Conservation (phyloP, 805 yeast species). For the Saccharomyces paradoxus region DNA sequence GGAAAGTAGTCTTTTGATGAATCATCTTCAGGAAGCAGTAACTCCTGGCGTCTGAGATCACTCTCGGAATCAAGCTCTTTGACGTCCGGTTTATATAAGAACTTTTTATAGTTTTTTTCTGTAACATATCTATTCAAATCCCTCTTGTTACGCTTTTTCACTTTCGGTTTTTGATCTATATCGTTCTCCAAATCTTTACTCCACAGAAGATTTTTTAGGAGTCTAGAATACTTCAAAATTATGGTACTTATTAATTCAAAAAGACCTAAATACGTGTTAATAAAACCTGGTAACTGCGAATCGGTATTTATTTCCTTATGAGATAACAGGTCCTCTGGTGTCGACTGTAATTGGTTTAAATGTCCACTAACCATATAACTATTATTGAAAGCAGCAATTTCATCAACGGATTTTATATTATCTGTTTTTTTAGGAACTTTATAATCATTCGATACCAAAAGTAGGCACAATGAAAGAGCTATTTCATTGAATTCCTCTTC, state of each 20-base stretch:
- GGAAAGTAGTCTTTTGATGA: slow-evolving; percentile 21
- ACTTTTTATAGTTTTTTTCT: slow-evolving; percentile 20
- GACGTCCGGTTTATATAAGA: slow-evolving; percentile 9
- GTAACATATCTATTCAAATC: slow-evolving; percentile 18
- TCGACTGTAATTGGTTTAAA: slow-evolving; percentile 11
- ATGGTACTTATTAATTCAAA: slow-evolving; percentile 8
- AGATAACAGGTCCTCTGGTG: slow-evolving; percentile 10
- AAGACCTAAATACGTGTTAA: slow-evolving; percentile 7
- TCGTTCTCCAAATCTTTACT: neutral
- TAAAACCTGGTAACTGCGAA: neutral
- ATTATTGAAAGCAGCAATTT: neutral
- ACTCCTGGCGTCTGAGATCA: slow-evolving; percentile 11
- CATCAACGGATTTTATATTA: neutral
- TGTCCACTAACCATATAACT: slow-evolving; percentile 20
- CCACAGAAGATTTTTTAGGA: neutral
- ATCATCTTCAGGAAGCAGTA: slow-evolving; percentile 22
- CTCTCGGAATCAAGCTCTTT: slow-evolving; percentile 8
- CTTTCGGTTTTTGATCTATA: neutral
- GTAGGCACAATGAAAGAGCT: neutral
- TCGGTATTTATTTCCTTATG: neutral
- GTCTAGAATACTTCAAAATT: slow-evolving; percentile 4
- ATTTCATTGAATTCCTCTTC: neutral
- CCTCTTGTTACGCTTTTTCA: neutral
- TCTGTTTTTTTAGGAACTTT: neutral
- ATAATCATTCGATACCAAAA: neutral